These are phyloP conservation scores for Akebia trifoliata DNA, from an alignment of 164 flowering plant genomes.

Conservation along the genomic window DNA sequence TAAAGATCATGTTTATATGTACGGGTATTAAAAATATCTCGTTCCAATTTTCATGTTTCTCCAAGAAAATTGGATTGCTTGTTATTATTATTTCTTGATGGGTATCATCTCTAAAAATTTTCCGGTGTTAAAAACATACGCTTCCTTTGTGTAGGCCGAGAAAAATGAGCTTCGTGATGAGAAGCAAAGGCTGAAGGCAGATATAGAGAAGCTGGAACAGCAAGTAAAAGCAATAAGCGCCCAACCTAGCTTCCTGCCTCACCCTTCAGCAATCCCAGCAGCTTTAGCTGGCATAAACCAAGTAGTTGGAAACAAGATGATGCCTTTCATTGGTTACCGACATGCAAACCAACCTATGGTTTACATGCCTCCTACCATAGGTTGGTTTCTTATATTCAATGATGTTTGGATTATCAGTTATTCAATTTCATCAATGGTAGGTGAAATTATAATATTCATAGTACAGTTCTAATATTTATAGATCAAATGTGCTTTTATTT, in stretches of 20 bases:
- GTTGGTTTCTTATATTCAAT: too few species aligned
- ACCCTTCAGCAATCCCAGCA: conserved; percentile 54
- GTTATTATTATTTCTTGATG: not conserved
- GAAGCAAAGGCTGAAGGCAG: conserved; percentile 76
- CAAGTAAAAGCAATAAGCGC: conserved; percentile 58
- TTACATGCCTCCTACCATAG: conserved; percentile 91
- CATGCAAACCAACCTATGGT: conserved; percentile 97
- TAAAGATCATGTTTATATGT: too few species aligned
- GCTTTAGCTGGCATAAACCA: conserved; percentile 67
- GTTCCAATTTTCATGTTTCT: too few species aligned
- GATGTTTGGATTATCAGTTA: conserved; percentile 87
- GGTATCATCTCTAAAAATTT: not conserved
- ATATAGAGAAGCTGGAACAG: conserved; percentile 82
- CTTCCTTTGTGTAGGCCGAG: conserved; percentile 44
- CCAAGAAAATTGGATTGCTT: too few species aligned
- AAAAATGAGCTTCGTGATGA: conserved; percentile 94
- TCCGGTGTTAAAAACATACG: not conserved
- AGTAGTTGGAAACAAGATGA: conserved; percentile 63
- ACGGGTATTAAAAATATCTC: too few species aligned
- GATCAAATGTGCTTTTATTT: too few species aligned
- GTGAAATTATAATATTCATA: too few species aligned
- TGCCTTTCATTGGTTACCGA: conserved; percentile 74
- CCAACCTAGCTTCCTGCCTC: conserved; percentile 60
- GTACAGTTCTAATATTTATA: too few species aligned
- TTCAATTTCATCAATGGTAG: too few species aligned